A percentile compares a stretch with the other conserved stretches of the same genome.
phyloP scores from a whole-genome alignment of 1,139 yeast species.

The Pichia sp. region DNA sequence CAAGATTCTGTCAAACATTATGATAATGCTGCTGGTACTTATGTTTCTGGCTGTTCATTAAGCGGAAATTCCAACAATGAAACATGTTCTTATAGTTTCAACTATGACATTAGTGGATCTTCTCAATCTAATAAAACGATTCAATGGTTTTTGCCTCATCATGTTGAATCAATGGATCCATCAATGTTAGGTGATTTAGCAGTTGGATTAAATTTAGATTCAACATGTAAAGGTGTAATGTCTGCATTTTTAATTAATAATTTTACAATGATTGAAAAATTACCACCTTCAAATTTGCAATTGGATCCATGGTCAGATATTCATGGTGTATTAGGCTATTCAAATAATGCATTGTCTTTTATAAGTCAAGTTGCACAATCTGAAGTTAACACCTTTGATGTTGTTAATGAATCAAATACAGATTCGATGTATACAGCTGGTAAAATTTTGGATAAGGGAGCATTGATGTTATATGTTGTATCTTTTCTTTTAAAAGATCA shows the following conservation, averaged over 20 bases:
- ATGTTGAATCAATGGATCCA: conserved; percentile 41
- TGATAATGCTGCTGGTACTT: conserved; percentile 52
- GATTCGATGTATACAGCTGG: conserved; percentile 78
- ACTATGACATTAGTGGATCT: conserved; percentile 33
- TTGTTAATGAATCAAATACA: conserved; percentile 51
- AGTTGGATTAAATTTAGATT: conserved; percentile 45
- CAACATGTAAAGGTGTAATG: conserved; percentile 68
- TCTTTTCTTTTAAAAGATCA: conserved; percentile 50
- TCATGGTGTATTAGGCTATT: conserved; percentile 32
- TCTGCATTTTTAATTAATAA: conserved; percentile 46
- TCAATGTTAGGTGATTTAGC: conserved; percentile 12
- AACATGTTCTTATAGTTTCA: conserved; percentile 33
- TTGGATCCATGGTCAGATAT: conserved; percentile 55
- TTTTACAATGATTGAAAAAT: conserved; percentile 42
- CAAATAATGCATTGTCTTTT: conserved; percentile 33
- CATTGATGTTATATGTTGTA: conserved; percentile 60
- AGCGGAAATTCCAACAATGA: conserved; percentile 20
- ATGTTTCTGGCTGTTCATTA: conserved; percentile 31
- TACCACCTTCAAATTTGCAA: conserved; percentile 45
- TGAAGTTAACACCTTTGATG: conserved; percentile 49
- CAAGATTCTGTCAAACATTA: conserved; percentile 34
- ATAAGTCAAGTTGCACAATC: conserved; percentile 45
- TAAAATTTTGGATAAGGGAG: conserved; percentile 67
- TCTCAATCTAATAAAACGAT: conserved; percentile 29
- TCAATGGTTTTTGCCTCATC: conserved; percentile 65